These are phyloP conservation scores for Scytalidium sp. DNA, from an alignment of 2,329 filamentous ascomycete species.

Conservation along the genomic window DNA sequence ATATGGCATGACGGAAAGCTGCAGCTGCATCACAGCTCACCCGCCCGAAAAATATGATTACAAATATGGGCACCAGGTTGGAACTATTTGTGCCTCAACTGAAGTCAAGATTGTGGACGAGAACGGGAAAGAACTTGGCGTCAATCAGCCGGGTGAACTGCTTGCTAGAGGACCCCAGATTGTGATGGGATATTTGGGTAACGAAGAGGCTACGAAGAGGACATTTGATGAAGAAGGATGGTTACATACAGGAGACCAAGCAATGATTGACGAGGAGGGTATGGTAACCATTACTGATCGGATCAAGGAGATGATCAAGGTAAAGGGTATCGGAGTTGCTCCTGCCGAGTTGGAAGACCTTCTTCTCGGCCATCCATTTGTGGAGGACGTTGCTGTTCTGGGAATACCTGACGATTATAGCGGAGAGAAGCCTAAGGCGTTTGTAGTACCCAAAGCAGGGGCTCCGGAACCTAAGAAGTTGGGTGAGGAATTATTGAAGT, in stretches of 20 bases:
- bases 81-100: slow-evolving; percentile 54
- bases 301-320: slow-evolving; percentile 68
- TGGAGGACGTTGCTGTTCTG: slow-evolving; percentile 56
- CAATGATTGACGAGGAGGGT: slow-evolving; percentile 11
- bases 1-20: slow-evolving; percentile 67
- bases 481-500: slow-evolving; percentile 42
- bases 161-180: slow-evolving; percentile 38
- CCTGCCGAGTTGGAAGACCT: slow-evolving; percentile 63
- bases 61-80: slow-evolving; percentile 54
- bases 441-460: slow-evolving; percentile 43
- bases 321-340: slow-evolving; percentile 60
- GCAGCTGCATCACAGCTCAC: slow-evolving; percentile 60
- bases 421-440: slow-evolving; percentile 56
- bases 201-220: slow-evolving; percentile 8
- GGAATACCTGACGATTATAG: slow-evolving; percentile 51
- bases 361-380: slow-evolving; percentile 52
- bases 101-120: slow-evolving; percentile 58
- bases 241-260: slow-evolving; percentile 16
- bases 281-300: slow-evolving; percentile 50
- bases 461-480: slow-evolving; percentile 21
- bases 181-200: slow-evolving; percentile 15
- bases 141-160: slow-evolving; percentile 52
- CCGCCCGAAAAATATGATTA: slow-evolving; percentile 53
- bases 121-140: slow-evolving; percentile 48
- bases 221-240: slow-evolving; percentile 11